These are phyloP conservation scores for Stygiomarasmius scandens DNA, from an alignment of 1,284 basidiomycete genomes.

Conservation along the genomic window DNA sequence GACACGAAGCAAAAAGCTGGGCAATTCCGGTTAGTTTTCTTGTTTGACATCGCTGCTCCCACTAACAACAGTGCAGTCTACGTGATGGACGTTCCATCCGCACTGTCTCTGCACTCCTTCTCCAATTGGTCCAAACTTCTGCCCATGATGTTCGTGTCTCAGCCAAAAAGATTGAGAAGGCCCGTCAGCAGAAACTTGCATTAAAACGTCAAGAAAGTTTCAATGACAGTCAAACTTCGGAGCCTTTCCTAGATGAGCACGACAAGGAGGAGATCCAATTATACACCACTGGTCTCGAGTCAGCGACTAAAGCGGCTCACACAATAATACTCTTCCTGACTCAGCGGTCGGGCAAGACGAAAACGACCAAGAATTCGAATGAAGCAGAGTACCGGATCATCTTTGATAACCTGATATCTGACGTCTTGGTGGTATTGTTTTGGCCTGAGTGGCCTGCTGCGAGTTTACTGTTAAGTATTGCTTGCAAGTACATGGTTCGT, in stretches of 20 bases:
- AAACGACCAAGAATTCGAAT: constrained; percentile 83
- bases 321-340: constrained; percentile 86
- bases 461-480: constrained; percentile 75
- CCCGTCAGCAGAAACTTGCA: constrained; percentile 62
- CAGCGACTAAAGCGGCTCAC: constrained; percentile 81
- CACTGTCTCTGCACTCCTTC: constrained; percentile 87
- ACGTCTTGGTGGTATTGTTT: constrained; percentile 87
- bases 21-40: constrained; percentile 71
- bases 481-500: constrained; percentile 84
- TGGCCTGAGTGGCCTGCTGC: constrained; percentile 98
- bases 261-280: constrained; percentile 72
- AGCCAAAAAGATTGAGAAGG: constrained; percentile 61
- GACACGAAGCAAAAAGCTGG: constrained; percentile 87
- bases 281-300: constrained; percentile 71
- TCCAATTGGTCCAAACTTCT: constrained; percentile 96
- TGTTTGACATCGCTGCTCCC: background rate
- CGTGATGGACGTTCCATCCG: constrained; percentile 86
- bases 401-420: constrained; percentile 87
- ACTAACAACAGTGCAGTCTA: constrained; percentile 44
- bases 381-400: constrained; percentile 91
- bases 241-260: constrained; percentile 64
- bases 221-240: constrained; percentile 35
- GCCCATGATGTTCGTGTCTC: constrained; percentile 76
- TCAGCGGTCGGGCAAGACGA: constrained; percentile 82
- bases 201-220: constrained; percentile 62